Conservation (phyloP, 2,329 filamentous ascomycete species). For the Remersonia thermophila region DNA sequence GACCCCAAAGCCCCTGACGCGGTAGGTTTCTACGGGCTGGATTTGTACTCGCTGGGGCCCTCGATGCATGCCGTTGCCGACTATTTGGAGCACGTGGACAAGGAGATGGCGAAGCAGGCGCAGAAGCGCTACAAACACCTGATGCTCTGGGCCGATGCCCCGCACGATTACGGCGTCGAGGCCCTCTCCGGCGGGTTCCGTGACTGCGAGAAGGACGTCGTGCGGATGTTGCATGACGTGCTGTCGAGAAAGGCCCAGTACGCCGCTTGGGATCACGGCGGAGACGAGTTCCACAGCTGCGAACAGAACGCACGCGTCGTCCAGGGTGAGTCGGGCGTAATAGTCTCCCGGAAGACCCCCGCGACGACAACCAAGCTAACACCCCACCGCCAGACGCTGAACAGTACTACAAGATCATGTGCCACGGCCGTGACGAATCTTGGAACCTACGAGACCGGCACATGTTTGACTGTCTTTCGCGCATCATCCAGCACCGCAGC, state of each 20-base stretch:
- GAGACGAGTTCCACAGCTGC: constrained; percentile 34
- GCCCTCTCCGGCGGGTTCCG: constrained; percentile 25
- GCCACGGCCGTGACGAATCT: constrained; percentile 33
- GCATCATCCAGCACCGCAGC: constrained; percentile 30
- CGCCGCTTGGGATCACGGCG: constrained; percentile 22
- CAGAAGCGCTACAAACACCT: constrained; percentile 33
- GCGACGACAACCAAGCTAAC: no score
- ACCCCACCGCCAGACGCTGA: constrained; percentile 37
- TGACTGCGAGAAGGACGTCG: constrained; percentile 33
- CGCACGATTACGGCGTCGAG: constrained; percentile 34
- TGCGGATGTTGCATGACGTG: constrained; percentile 32
- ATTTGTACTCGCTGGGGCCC: constrained; percentile 36
- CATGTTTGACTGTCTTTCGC: constrained; percentile 36
- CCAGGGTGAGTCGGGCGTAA: constrained; percentile 20
- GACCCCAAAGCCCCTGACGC: constrained; percentile 9
- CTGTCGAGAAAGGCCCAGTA: constrained; percentile 31
- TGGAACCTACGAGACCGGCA: constrained; percentile 41
- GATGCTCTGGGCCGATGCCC: constrained; percentile 36
- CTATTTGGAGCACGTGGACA: constrained; percentile 35
- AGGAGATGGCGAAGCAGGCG: constrained; percentile 29
- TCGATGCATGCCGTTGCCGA: constrained; percentile 34
- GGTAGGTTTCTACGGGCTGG: constrained; percentile 36
- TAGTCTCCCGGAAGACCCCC: no score
- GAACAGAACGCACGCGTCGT: constrained; percentile 40
- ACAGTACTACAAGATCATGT: constrained; percentile 40